phyloP scores from a whole-genome alignment of 2,329 filamentous ascomycete genomes.

The Colletotrichum sansevieriae region DNA sequence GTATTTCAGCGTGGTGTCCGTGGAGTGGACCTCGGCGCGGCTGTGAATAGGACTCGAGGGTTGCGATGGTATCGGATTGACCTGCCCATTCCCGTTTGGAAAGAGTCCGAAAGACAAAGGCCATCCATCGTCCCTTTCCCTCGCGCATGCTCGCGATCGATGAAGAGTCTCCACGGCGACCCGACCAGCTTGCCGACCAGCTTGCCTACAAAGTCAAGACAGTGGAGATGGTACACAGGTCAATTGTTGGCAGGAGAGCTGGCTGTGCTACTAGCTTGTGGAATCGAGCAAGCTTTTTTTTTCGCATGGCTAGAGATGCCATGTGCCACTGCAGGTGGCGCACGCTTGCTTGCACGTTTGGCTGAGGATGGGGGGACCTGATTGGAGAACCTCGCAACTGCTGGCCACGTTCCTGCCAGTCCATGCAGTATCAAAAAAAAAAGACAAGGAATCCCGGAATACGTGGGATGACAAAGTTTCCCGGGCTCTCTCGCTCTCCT shows the following conservation, averaged over 20 bases:
- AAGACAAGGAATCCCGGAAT: not conserved
- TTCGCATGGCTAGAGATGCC: not conserved
- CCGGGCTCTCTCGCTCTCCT: not conserved
- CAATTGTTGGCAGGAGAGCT: slow-evolving; percentile 2
- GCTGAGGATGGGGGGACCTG: too few species aligned
- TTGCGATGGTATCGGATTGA: slow-evolving; percentile 30
- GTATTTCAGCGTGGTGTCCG: not conserved
- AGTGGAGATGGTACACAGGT: slow-evolving; percentile 12
- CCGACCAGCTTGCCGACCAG: not conserved
- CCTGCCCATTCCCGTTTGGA: slow-evolving; percentile 16
- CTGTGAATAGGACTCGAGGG: slow-evolving; percentile 37
- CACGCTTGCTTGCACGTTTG: too few species aligned
- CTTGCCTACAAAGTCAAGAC: slow-evolving; percentile 9
- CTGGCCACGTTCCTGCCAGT: not conserved
- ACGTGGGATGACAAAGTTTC: slow-evolving; percentile 16
- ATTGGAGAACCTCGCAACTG: not conserved
- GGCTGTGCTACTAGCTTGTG: not conserved
- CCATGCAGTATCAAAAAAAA: not conserved
- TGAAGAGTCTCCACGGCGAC: slow-evolving; percentile 1
- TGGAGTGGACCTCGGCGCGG: slow-evolving; percentile 23
- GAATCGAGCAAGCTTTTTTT: too few species aligned
- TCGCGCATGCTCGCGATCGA: slow-evolving; percentile 1
- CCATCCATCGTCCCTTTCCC: not conserved
- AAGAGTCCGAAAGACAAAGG: not conserved
- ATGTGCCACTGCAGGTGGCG: too few species aligned